Percentiles rank a stretch among this genome's conserved stretches.
Evolutionary conservation across 768 basidiomycete species (phyloP).

Genomic region (Asterophora lycoperdoides): DNA sequence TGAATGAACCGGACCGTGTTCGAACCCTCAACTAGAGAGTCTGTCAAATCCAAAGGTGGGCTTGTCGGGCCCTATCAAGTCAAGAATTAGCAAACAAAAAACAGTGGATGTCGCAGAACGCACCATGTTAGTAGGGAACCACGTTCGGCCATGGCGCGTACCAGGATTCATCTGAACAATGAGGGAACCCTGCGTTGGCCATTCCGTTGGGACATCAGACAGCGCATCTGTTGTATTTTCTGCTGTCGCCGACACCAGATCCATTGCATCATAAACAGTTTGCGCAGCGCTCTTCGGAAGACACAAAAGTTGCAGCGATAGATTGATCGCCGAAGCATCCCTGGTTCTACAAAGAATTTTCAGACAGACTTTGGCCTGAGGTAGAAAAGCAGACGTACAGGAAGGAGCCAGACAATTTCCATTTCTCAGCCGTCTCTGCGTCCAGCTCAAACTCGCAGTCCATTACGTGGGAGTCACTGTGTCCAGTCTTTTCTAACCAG

Average conservation of each 20-base stretch:
- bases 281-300: slow-evolving; percentile 23
- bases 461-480: slow-evolving; percentile 27
- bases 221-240: slow-evolving; percentile 24
- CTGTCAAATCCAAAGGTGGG: slow-evolving; percentile 37
- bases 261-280: slow-evolving; percentile 13
- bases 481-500: slow-evolving; percentile 35
- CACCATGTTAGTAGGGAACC: slow-evolving; percentile 43
- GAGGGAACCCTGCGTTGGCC: slow-evolving; percentile 44
- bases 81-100: neutral
- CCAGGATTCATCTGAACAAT: slow-evolving; percentile 43
- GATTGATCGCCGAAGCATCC: slow-evolving; percentile 5
- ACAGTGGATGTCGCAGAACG: slow-evolving; percentile 13
- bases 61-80: slow-evolving; percentile 22
- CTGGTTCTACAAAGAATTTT: neutral
- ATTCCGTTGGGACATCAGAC: slow-evolving; percentile 25
- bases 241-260: slow-evolving; percentile 15
- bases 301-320: slow-evolving; percentile 34
- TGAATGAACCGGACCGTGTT: slow-evolving; percentile 52
- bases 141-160: slow-evolving; percentile 28
- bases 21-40: slow-evolving; percentile 35
- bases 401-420: slow-evolving; percentile 23
- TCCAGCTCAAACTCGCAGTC: slow-evolving; percentile 36
- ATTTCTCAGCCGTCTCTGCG: slow-evolving; percentile 28
- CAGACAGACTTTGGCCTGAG: neutral
- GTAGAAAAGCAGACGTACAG: slow-evolving; percentile 12